Evolutionary conservation across 306 rosid genomes (phyloP).

Genomic region (Cucurbita moschata): DNA sequence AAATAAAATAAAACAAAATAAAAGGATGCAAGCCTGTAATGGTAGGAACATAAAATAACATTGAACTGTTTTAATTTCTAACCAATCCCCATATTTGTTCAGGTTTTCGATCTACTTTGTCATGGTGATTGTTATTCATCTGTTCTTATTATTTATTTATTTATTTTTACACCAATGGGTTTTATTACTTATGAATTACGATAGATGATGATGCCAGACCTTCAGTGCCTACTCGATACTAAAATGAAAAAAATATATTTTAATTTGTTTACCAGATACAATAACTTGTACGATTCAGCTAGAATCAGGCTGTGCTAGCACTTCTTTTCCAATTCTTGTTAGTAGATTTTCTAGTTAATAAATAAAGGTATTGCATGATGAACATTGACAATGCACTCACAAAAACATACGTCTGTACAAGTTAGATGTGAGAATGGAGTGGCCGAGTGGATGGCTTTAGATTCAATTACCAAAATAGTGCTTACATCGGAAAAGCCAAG

Average conservation of each 20-base stretch:
- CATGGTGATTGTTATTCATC: not conserved
- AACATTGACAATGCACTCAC: not conserved
- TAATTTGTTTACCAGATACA: not conserved
- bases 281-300: not conserved
- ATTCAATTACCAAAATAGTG: not conserved
- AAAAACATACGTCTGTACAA: not conserved
- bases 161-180: not conserved
- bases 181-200: not conserved
- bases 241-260: not conserved
- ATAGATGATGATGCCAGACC: not conserved
- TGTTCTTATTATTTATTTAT: not conserved
- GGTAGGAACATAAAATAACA: not conserved
- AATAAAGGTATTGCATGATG: not conserved
- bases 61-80: not conserved
- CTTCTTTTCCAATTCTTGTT: not conserved
- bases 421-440: not conserved
- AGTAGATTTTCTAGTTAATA: not conserved
- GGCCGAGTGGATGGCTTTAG: not conserved
- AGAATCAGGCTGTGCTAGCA: not conserved
- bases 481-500: not conserved
- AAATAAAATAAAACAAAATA: too few species aligned
- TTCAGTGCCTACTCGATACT: not conserved
- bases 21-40: not conserved
- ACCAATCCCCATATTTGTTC: not conserved
- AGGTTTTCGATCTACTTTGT: not conserved